Evolutionary conservation across 805 yeast species (phyloP).

Genomic region (Saccharomycopsis capsularis): DNA sequence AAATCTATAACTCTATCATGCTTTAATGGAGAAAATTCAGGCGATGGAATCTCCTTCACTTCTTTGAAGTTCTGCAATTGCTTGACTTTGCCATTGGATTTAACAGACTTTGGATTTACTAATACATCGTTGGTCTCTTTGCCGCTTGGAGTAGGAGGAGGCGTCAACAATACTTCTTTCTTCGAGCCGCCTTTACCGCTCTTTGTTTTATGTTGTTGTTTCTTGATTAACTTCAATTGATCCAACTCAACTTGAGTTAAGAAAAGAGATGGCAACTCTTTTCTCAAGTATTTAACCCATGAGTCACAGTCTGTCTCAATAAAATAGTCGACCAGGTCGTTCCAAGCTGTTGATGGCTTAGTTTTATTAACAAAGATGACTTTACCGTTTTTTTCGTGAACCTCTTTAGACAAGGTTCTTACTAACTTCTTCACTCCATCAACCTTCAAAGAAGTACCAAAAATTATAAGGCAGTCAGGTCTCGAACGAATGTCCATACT

Average conservation of each 20-base stretch:
- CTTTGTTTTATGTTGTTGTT: neutral
- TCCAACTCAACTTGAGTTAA: constrained; percentile 39
- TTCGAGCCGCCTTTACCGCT: neutral
- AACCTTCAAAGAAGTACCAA: constrained; percentile 90
- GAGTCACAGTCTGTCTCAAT: constrained; percentile 74
- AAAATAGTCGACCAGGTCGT: constrained; percentile 68
- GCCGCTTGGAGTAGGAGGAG: constrained; percentile 20
- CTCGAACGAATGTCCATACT: constrained; percentile 53
- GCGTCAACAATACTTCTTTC: constrained; percentile 13
- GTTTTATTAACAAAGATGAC: constrained; percentile 75
- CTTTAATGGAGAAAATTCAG: constrained; percentile 6
- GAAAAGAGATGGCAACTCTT: constrained; percentile 55
- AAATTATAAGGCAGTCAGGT: constrained; percentile 78
- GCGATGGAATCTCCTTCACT: neutral
- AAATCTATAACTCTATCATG: neutral
- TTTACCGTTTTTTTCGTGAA: constrained; percentile 73
- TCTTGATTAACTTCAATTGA: constrained; percentile 17
- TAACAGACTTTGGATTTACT: neutral
- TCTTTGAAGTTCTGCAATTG: neutral
- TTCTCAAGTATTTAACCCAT: constrained; percentile 55
- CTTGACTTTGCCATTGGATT: neutral
- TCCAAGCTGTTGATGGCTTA: constrained; percentile 60
- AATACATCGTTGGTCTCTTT: neutral
- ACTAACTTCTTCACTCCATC: constrained; percentile 83
- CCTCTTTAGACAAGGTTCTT: constrained; percentile 53